Evolutionary conservation across 345 rosid genomes (phyloP).

Genomic region (Sonneratia alba): DNA sequence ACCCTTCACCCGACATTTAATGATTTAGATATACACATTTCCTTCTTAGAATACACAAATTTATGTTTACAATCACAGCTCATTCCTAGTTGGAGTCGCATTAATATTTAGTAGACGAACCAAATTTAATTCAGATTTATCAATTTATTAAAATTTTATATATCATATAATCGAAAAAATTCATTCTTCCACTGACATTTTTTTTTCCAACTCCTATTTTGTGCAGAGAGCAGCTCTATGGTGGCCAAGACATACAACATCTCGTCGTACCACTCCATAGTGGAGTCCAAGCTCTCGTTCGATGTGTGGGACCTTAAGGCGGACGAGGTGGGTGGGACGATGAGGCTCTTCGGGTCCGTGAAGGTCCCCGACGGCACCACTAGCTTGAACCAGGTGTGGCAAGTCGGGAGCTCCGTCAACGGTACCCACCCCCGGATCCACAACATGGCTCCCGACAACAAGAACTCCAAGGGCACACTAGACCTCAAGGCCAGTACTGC

Average conservation of each 20-base stretch:
- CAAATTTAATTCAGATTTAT: too few relatives aligned
- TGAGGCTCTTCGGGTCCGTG: conserved; percentile 8
- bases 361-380: conserved; percentile 25
- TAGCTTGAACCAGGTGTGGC: conserved; percentile 76
- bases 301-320: conserved; percentile 10
- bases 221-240: conserved; percentile 7
- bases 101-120: too few relatives aligned
- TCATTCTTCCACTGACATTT: too few relatives aligned
- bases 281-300: conserved; percentile 8
- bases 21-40: too few relatives aligned
- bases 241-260: conserved; percentile 15
- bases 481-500: conserved; percentile 9
- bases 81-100: too few relatives aligned
- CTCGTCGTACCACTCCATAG: conserved; percentile 5
- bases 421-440: conserved; percentile 22
- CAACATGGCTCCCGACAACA: conserved; percentile 13
- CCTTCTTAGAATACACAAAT: too few relatives aligned
- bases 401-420: conserved; percentile 42
- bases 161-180: too few relatives aligned
- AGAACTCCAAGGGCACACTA: conserved; percentile 17
- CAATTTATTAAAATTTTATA: too few relatives aligned
- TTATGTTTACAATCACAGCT: too few relatives aligned
- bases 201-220: too few relatives aligned
- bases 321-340: conserved; percentile 9
- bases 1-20: too few relatives aligned